Conservation (phyloP, 2,329 filamentous ascomycete species). For the Aureobasidium leucospermi region DNA sequence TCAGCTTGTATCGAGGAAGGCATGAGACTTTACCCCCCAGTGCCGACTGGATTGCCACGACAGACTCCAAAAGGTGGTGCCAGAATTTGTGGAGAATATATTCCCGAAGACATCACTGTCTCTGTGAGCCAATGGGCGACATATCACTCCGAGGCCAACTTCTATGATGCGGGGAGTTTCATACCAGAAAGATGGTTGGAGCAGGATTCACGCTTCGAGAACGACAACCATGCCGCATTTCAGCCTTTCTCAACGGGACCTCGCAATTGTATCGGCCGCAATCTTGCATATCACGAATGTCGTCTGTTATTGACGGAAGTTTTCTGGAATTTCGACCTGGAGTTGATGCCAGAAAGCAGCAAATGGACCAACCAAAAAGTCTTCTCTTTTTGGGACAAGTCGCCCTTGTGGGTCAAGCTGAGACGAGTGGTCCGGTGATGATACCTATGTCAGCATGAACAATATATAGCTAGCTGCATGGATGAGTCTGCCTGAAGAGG, state of each 20-base stretch:
- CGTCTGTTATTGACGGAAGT: constrained; percentile 31
- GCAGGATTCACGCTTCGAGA: constrained; percentile 22
- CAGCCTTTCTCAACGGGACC: constrained; percentile 28
- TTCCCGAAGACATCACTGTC: constrained; percentile 25
- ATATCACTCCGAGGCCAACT: constrained; percentile 17
- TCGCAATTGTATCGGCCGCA: constrained; percentile 24
- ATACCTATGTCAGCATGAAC: not conserved
- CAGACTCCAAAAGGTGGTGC: constrained; percentile 30
- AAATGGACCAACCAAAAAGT: constrained; percentile 27
- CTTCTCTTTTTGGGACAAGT: constrained; percentile 27
- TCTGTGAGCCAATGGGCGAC: constrained; percentile 16
- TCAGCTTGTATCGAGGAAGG: constrained; percentile 38
- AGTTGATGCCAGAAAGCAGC: constrained; percentile 21
- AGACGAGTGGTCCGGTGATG: not conserved
- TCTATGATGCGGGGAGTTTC: constrained; percentile 21
- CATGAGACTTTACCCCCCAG: constrained; percentile 36
- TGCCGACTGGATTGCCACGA: constrained; percentile 33
- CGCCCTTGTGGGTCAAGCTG: constrained; percentile 17
- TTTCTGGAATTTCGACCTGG: constrained; percentile 32
- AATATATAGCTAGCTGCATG: not conserved
- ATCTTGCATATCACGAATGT: constrained; percentile 33
- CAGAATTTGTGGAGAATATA: constrained; percentile 29
- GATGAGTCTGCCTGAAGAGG: not conserved
- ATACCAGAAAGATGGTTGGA: constrained; percentile 28
- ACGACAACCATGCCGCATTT: constrained; percentile 23